Evolutionary conservation across 2,329 filamentous ascomycete genomes (phyloP).

Genomic region (Pleurostoma richardsiae): DNA sequence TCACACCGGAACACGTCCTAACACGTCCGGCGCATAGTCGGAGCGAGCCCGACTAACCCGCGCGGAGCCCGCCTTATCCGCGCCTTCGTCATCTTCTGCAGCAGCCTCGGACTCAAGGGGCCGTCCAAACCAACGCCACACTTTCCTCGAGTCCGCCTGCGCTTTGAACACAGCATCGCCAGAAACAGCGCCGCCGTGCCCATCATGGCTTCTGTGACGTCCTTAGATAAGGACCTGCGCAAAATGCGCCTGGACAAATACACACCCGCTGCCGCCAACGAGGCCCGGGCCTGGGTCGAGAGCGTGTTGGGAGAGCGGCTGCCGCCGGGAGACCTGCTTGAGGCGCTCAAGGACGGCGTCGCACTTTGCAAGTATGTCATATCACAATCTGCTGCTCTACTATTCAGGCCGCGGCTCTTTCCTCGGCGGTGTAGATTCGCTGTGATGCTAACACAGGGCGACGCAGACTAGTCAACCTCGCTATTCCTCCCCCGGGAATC

Average conservation of each 20-base stretch:
- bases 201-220: slow-evolving; percentile 86
- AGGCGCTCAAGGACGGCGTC: slow-evolving; percentile 83
- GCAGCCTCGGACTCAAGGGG: no score
- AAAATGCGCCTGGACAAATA: slow-evolving; percentile 89
- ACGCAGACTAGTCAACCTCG: slow-evolving; percentile 74
- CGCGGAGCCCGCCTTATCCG: no score
- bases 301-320: slow-evolving; percentile 69
- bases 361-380: slow-evolving; percentile 78
- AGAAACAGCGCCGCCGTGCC: not conserved
- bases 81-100: no score
- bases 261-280: slow-evolving; percentile 83
- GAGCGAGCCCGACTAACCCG: no score
- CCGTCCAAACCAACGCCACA: no score
- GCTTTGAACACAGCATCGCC: no score
- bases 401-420: slow-evolving; percentile 6
- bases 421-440: not conserved
- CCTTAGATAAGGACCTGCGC: slow-evolving; percentile 92
- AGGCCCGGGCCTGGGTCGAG: slow-evolving; percentile 84
- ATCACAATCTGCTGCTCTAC: not conserved
- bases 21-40: no score
- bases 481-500: slow-evolving; percentile 69
- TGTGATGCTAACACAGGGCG: not conserved
- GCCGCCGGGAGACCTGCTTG: slow-evolving; percentile 70
- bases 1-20: no score
- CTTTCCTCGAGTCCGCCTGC: no score